Evolutionary conservation across 257 asterid genomes (phyloP), one percentile per base, ranked within the genome.

Genomic region (Verbena officinalis): DNA sequence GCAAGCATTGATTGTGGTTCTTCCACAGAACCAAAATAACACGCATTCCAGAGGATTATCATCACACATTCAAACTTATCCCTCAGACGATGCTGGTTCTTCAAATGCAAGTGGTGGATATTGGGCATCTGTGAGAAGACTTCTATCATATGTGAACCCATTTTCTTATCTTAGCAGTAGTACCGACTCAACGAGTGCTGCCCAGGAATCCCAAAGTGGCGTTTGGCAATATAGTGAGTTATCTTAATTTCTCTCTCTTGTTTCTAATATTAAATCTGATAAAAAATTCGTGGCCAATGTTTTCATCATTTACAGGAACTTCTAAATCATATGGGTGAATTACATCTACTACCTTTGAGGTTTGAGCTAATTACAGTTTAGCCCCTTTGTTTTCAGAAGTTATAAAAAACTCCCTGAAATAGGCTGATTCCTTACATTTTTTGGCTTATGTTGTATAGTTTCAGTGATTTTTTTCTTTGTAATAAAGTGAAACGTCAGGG

Each of bases 1-100:
- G 75, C 99, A 93, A 62, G 89, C 99, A 71, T 67, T 93, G 53
- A 30, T 90, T 31, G 92, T 90, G 54, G 86, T 93, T 77, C 83
- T 93, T 77, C 83, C 66, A 44, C 73, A 54, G 22, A 70, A 50
- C 61, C 73, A 39, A 31, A 67, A 72, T 31, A 62, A 20, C 54
- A 62, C 64, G 31, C 77, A 45, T 48, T 54, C 71, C 67, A 20
- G 79, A 71, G 86, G 77, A 71, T 75, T 61, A 72, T 49, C 84
- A 24, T 48, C 76, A 2, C 66, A 16, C 34, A 21, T 49, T 69
- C 78, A 79, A 71, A 74, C 67, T 57, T 68, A 68, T 73, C 55
- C 76, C 27, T 56, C 83, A 31, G 59, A 59, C 48, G 74, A 58
- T 59, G 64, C 51, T 64, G 74, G 62, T 75, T 69, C 96, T 73